Evolutionary conservation across 257 asterid genomes (phyloP).

Genomic region (Nicotiana undulata): DNA sequence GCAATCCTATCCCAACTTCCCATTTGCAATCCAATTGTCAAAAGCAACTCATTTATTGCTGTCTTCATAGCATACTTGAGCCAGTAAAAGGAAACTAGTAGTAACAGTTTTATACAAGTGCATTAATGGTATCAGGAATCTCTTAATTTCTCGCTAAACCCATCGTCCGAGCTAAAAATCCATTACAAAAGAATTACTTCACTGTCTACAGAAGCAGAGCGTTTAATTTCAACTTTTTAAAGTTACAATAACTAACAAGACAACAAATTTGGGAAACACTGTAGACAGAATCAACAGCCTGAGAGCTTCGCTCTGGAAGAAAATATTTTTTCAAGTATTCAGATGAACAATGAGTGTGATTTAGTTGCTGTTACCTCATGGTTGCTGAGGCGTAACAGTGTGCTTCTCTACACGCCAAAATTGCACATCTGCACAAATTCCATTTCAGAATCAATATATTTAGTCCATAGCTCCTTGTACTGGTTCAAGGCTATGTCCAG

Average conservation of each 20-base stretch:
- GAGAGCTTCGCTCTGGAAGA: constrained; percentile 40
- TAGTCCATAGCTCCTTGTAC: constrained; percentile 90
- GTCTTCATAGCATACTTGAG: not conserved
- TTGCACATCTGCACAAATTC: constrained; percentile 96
- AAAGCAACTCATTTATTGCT: not conserved
- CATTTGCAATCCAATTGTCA: not conserved
- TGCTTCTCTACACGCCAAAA: constrained; percentile 70
- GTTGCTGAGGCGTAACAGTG: constrained; percentile 10
- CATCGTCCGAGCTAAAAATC: not conserved
- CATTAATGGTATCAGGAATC: constrained; percentile 2
- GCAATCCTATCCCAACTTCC: not conserved
- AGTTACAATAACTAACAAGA: constrained; percentile 24
- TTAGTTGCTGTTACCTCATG: constrained; percentile 20
- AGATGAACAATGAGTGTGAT: constrained; percentile 16
- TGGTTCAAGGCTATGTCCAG: constrained; percentile 93
- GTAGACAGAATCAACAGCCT: constrained; percentile 21
- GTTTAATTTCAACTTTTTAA: not conserved
- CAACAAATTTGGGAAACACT: constrained; percentile 11
- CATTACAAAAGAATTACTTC: constrained; percentile 10
- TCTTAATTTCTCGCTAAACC: not conserved
- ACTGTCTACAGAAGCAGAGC: not conserved
- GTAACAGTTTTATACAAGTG: not conserved
- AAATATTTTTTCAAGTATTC: constrained; percentile 17
- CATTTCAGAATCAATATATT: constrained; percentile 86
- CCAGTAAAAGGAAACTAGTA: not conserved